phyloP scores from a whole-genome alignment of 208 protist genomes.

The Crithidia brevicula region DNA sequence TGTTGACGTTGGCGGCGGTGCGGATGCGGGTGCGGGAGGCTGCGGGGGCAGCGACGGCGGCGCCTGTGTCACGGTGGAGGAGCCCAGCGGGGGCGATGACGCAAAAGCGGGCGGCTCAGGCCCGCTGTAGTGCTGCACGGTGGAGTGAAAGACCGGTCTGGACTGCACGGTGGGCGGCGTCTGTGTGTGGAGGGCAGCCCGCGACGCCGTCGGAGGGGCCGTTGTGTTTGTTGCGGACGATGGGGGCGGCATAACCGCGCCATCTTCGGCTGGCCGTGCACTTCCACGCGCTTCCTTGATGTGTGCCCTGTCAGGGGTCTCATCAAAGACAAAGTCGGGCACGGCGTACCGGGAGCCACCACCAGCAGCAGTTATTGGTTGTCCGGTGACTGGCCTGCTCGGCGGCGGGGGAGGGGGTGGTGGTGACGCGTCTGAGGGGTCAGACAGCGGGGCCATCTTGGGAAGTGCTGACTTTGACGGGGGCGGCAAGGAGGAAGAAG shows the following conservation, averaged over 20 bases:
- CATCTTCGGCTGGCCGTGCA: too few species aligned
- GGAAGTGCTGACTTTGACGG: not conserved
- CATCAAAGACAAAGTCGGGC: conserved; percentile 16
- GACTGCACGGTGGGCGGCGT: conserved; percentile 3
- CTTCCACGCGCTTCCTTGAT: not conserved
- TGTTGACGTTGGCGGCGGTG: not conserved
- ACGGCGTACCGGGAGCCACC: conserved; percentile 15
- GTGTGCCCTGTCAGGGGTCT: not conserved
- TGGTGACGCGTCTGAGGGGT: not conserved
- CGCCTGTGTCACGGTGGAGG: not conserved
- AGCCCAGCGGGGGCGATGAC: not conserved
- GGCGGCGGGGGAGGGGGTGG: conserved; percentile 10
- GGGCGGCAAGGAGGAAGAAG: not conserved
- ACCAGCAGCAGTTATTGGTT: not conserved
- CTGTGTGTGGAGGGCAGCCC: not conserved
- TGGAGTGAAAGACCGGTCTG: not conserved
- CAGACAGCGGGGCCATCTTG: conserved; percentile 6
- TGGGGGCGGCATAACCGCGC: not conserved
- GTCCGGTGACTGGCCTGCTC: not conserved
- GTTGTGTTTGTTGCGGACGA: not conserved
- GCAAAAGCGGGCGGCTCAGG: not conserved
- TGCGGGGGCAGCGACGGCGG: not conserved
- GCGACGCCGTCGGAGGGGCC: not conserved
- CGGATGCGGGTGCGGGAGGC: not conserved
- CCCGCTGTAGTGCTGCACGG: not conserved